Evolutionary conservation across 495 filamentous ascomycete species (phyloP), one percentile per base, ranked within the genome.

Genomic region (Xylaria palmicola): DNA sequence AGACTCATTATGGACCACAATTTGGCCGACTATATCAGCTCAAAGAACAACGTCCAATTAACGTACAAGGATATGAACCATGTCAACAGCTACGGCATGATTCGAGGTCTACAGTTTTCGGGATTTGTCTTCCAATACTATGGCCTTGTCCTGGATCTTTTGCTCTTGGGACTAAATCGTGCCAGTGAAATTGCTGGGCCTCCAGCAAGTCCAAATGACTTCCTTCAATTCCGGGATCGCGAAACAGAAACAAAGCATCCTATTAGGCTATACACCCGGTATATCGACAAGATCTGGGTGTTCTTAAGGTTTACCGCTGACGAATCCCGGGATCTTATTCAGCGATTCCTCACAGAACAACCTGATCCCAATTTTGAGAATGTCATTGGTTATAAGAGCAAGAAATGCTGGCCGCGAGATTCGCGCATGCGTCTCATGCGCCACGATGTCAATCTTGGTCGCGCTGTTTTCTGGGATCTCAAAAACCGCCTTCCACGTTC

Each of bases 11-110:
- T 99, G 95, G 95, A 99, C 67, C 95, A 98, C 81, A 99, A 99
- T 75, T 75, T 99, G 70, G 95, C 95, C 6, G 95, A 99, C 73
- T 99, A 99, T 75, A 99, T 99, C 73, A 96, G 93, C 10, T 92
- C 92, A 4, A 99, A 99, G 84, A 99, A 99, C 78, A 99, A 99
- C 70, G 95, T 99, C 15, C 93, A 97, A 67, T 83, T 99, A 56
- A 97, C 93, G 65, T 99, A 99, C 77, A 99, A 99, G 79, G 95
- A 99, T 68, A 99, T 99, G 95, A 98, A 97, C 69, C 95, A 99
- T 72, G 95, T 93, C 56, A 99, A 99, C 74, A 95, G 90, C 73
- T 99, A 98, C 69, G 95, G 95, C 52, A 86, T 99, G 86, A 97
- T 98, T 67, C 91, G 95, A 59, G 95, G 95, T 62, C 81, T 98